A percentile compares a stretch with the other conserved stretches of the same genome.
phyloP scores from a whole-genome alignment of 1,284 basidiomycete genomes.

The Cryptococcus amylolentus region DNA sequence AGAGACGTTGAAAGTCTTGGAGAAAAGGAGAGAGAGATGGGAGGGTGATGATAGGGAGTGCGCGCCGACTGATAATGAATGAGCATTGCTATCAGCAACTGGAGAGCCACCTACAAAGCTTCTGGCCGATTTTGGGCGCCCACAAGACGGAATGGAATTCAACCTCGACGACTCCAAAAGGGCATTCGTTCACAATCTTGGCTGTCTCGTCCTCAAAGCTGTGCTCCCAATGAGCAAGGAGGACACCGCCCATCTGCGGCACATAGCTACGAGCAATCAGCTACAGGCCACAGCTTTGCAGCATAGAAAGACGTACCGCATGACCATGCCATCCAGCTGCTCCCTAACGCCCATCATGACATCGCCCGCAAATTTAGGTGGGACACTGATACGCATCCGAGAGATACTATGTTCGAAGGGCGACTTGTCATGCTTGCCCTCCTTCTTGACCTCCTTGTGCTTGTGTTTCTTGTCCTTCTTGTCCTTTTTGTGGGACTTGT shows the following conservation, averaged over 20 bases:
- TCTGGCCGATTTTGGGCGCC: constrained; percentile 82
- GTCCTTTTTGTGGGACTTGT: constrained; percentile 9
- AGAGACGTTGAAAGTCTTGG: constrained; percentile 94
- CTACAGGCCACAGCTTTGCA: neutral
- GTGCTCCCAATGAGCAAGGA: constrained; percentile 79
- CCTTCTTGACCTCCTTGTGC: neutral
- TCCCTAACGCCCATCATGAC: constrained; percentile 72
- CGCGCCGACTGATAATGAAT: constrained; percentile 62
- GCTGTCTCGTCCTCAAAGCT: constrained; percentile 67
- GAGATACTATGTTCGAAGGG: constrained; percentile 66
- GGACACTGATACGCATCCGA: constrained; percentile 69
- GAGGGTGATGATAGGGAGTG: constrained; percentile 90
- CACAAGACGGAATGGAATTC: constrained; percentile 82
- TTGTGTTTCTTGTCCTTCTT: constrained; percentile 10
- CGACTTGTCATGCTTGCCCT: constrained; percentile 13
- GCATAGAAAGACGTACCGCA: constrained; percentile 65
- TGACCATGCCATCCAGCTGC: constrained; percentile 86
- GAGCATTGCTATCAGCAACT: neutral
- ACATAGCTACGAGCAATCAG: constrained; percentile 66
- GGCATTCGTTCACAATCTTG: constrained; percentile 75
- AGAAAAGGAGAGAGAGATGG: constrained; percentile 86
- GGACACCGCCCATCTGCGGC: constrained; percentile 77
- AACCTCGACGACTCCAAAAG: constrained; percentile 73
- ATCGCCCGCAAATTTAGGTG: constrained; percentile 73
- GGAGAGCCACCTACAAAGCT: constrained; percentile 60